A percentile compares a stretch with the other conserved stretches of the same genome.
Conservation (phyloP, 2,329 filamentous ascomycete species). For the Macrophomina phaseolina region DNA sequence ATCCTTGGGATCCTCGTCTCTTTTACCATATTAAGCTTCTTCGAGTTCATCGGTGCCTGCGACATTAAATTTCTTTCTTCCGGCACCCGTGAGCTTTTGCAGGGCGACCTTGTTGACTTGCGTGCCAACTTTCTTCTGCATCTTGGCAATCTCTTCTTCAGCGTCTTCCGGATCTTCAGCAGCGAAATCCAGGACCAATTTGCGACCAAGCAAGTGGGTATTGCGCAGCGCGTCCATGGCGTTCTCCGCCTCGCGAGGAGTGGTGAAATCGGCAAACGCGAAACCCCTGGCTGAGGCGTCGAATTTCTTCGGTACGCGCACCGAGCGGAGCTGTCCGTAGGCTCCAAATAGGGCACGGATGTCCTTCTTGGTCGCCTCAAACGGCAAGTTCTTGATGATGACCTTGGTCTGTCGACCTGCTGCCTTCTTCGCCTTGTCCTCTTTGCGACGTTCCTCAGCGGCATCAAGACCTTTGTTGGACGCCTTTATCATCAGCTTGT, state of each 20-base stretch:
- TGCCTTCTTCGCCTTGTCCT: conserved; percentile 82
- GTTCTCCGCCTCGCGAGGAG: conserved; percentile 85
- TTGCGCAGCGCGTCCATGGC: conserved; percentile 89
- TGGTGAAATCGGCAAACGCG: conserved; percentile 95
- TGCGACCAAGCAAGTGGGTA: conserved; percentile 89
- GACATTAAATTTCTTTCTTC: conserved; percentile 88
- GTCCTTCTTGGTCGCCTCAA: conserved; percentile 93
- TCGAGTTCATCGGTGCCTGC: conserved; percentile 67
- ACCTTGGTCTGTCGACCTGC: conserved; percentile 84
- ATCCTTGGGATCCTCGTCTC: conserved; percentile 17
- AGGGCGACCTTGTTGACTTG: conserved; percentile 91
- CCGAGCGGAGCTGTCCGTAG: conserved; percentile 90
- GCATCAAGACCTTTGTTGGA: conserved; percentile 89
- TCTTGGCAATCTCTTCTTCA: conserved; percentile 94
- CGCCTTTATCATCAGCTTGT: conserved; percentile 82
- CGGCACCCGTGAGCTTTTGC: conserved; percentile 82
- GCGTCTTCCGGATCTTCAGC: conserved; percentile 87
- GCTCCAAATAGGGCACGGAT: conserved; percentile 82
- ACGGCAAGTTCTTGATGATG: conserved; percentile 97
- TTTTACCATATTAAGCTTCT: conserved; percentile 39
- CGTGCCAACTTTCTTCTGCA: conserved; percentile 92
- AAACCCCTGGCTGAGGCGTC: conserved; percentile 88
- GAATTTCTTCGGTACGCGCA: conserved; percentile 94
- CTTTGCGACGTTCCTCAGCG: conserved; percentile 81
- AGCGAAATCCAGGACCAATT: conserved; percentile 89